Base-by-base conservation (phyloP, 306 rosid species). In the Vicia sativa region DNA sequence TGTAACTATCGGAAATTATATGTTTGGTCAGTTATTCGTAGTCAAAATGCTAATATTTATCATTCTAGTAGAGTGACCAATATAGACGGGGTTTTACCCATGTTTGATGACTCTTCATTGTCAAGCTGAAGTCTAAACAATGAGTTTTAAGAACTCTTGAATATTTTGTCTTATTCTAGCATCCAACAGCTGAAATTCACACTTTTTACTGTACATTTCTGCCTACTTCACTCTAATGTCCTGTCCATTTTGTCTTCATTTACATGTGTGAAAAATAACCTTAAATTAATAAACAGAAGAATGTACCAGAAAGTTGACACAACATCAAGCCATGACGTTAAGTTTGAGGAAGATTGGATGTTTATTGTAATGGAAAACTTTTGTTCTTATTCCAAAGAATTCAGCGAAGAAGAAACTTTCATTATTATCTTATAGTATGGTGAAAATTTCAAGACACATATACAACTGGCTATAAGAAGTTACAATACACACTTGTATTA, bases 401-500 rank as follows among this genome's bases (percentile, higher is more conserved):
- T 12, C 19, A 18, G 15, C 18, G 46, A 45, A 52, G 26, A 46
- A 71, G 16, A 9, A 46, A 79, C 19, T 73, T 71, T 82, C 77
- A 59, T 76, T 86, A 66, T 71, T 10, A 28, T 31, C 42, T 72
- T 14, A 8, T 72, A 10, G 56, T 61, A 43, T 7, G 58, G 43
- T 71, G 54, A 61, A 72, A 68, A 37, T 74, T 78, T 18, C 74
- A 79, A 79, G 80, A 57, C 60, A 65, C 8, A 34, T 34, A 46
- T 46, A 56, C 23, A 70, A 86, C 91, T 67, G 79, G 86, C 79
- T 73, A 54, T 4, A 13, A 26, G 49, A 74, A 70, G 60, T 74
- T 73, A 76, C n/a, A 34, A 6, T 31, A 31, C 38, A 6, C 9
- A 25, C 28, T 25, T 29, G 9, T 35, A 28, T 4, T 46, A 48